A percentile compares a stretch with the other conserved stretches of the same genome.
phyloP scores from a whole-genome alignment of 495 filamentous ascomycete species.

The Pseudevernia furfuracea region DNA sequence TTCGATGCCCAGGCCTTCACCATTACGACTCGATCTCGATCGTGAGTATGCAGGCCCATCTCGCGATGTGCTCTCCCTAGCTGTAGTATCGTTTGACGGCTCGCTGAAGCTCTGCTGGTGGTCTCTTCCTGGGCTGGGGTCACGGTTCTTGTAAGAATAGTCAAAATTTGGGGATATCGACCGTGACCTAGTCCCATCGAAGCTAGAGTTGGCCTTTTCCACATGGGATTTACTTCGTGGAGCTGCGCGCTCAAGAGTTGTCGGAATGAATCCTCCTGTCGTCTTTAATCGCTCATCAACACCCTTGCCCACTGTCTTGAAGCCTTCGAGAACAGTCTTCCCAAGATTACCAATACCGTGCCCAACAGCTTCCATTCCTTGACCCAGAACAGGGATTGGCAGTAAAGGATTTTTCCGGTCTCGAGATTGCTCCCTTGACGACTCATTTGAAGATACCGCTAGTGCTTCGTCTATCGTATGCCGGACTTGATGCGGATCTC shows the following conservation, averaged over 20 bases:
- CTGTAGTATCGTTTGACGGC: slow-evolving; percentile 5
- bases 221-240: neutral
- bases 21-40: neutral
- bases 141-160: slow-evolving; percentile 1
- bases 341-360: slow-evolving; percentile 56
- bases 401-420: slow-evolving; percentile 29
- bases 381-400: slow-evolving; percentile 39
- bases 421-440: slow-evolving; percentile 29
- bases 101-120: neutral
- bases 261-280: slow-evolving; percentile 1
- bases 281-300: slow-evolving; percentile 14
- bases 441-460: slow-evolving; percentile 37
- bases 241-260: neutral
- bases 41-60: neutral
- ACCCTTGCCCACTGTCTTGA: slow-evolving; percentile 34
- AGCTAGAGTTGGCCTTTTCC: neutral
- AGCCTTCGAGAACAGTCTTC: slow-evolving; percentile 45
- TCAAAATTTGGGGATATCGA: neutral
- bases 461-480: slow-evolving; percentile 65
- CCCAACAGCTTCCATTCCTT: slow-evolving; percentile 44
- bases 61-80: slow-evolving; percentile 9
- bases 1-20: slow-evolving; percentile 14
- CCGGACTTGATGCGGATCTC: slow-evolving; percentile 70
- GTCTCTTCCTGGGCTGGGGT: slow-evolving; percentile 1
- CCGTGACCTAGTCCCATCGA: slow-evolving; percentile 3